A percentile compares a stretch with the other conserved stretches of the same genome.
These are phyloP conservation scores for Sporothrix brunneoviolacea DNA, from an alignment of 2,329 filamentous ascomycete species.

Conservation along the genomic window DNA sequence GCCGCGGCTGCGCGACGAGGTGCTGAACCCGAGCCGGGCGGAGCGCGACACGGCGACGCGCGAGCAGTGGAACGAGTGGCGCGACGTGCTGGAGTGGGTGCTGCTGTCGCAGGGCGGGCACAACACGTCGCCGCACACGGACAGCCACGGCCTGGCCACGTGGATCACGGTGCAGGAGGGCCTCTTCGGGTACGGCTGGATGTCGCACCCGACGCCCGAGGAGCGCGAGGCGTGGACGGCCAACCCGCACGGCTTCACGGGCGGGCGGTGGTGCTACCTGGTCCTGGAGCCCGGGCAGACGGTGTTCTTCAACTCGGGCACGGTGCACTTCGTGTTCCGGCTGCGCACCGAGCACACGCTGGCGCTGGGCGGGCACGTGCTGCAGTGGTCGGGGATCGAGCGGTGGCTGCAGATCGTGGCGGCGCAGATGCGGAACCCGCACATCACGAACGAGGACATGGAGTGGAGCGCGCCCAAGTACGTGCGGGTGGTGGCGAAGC, in stretches of 20 bases:
- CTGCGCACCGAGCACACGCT: constrained; percentile 23
- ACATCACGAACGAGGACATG: constrained; percentile 28
- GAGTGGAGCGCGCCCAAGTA: constrained; percentile 21
- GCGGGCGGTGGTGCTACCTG: constrained; percentile 27
- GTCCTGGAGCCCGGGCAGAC: constrained; percentile 29
- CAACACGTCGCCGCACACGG: constrained; percentile 28
- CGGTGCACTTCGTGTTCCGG: constrained; percentile 30
- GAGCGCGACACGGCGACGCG: constrained; percentile 23
- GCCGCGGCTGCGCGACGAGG: constrained; percentile 23
- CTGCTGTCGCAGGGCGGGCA: constrained; percentile 29
- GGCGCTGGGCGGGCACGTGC: constrained; percentile 28
- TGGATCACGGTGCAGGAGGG: constrained; percentile 30
- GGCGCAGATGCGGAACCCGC: constrained; percentile 23
- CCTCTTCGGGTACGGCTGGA: constrained; percentile 27
- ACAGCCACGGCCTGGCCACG: constrained; percentile 28
- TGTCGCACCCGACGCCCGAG: constrained; percentile 23
- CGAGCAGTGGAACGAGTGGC: constrained; percentile 28
- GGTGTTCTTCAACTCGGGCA: constrained; percentile 29
- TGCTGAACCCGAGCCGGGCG: constrained; percentile 32
- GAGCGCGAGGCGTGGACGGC: constrained; percentile 24
- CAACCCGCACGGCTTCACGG: constrained; percentile 21
- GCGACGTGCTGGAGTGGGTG: constrained; percentile 27
- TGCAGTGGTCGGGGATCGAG: constrained; percentile 28
- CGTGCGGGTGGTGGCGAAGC: constrained; percentile 18
- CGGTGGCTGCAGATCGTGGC: constrained; percentile 26